Conservation (phyloP, 257 asterid species). For the Plantago elongata region DNA sequence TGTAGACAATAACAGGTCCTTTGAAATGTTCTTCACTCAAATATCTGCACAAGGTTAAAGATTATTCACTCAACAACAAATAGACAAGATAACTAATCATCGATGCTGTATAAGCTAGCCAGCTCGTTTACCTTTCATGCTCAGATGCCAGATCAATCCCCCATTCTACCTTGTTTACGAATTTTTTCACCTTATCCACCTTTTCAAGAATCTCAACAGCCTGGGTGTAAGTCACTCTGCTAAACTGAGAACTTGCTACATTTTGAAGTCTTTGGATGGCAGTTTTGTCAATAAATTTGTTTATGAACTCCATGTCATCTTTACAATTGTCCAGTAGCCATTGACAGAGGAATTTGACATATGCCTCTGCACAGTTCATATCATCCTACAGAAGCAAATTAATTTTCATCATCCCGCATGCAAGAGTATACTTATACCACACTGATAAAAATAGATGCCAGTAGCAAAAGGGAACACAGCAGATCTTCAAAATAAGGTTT, state of each 20-base stretch:
- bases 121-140: constrained; percentile 64
- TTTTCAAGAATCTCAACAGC: constrained; percentile 75
- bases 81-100: too few relatives aligned
- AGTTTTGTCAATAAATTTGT: constrained; percentile 50
- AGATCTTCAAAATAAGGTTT: too few relatives aligned
- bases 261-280: constrained; percentile 67
- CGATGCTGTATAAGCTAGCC: too few relatives aligned
- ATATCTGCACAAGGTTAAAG: constrained; percentile 40
- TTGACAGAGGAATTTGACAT: constrained; percentile 78
- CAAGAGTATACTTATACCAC: neutral
- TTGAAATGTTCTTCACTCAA: constrained; percentile 88
- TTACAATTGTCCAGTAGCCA: constrained; percentile 90
- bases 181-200: constrained; percentile 65
- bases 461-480: too few relatives aligned
- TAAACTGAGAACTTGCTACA: constrained; percentile 74
- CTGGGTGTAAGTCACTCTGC: constrained; percentile 74
- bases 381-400: constrained; percentile 57
- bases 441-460: neutral
- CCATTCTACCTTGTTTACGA: constrained; percentile 93
- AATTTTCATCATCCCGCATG: constrained; percentile 12
- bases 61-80: neutral
- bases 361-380: constrained; percentile 99
- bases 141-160: constrained; percentile 97
- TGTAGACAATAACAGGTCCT: constrained; percentile 87
- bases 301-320: constrained; percentile 88